A percentile compares a stretch with the other conserved stretches of the same genome.
Evolutionary conservation across 164 flowering plant genomes (phyloP).

Genomic region (Magnolia kwangsiensis): DNA sequence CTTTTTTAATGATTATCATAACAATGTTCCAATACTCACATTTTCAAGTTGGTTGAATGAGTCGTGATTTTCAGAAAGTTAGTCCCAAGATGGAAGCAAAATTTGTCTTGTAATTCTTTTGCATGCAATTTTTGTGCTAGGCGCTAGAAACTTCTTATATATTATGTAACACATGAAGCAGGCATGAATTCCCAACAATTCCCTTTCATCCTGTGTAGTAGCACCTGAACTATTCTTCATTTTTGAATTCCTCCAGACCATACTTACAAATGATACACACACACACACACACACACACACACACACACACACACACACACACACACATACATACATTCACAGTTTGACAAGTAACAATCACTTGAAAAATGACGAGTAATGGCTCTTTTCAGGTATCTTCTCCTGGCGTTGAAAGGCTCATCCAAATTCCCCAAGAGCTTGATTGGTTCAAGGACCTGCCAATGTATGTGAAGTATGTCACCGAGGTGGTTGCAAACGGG

Average conservation of each 20-base stretch:
- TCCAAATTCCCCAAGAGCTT: conserved; percentile 67
- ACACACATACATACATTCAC: too few relatives aligned
- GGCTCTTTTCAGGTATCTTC: conserved; percentile 68
- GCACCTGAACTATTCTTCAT: background rate
- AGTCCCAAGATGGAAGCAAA: too few relatives aligned
- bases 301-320: too few relatives aligned
- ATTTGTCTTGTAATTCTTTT: too few relatives aligned
- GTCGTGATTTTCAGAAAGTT: too few relatives aligned
- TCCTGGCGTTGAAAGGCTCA: conserved; percentile 78
- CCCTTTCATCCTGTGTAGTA: background rate
- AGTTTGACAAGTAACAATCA: too few relatives aligned
- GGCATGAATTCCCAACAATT: background rate
- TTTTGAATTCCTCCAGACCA: background rate
- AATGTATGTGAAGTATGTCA: conserved; percentile 64
- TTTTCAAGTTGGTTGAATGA: too few relatives aligned
- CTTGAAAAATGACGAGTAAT: background rate
- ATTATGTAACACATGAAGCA: background rate
- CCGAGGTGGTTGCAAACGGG: conserved; percentile 27
- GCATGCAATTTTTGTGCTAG: background rate
- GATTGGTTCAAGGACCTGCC: conserved; percentile 72
- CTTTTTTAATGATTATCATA: too few relatives aligned
- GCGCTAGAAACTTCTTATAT: too few relatives aligned
- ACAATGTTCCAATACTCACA: too few relatives aligned
- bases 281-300: too few relatives aligned
- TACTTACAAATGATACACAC: too few relatives aligned